A percentile compares a stretch with the other conserved stretches of the same genome.
phyloP scores from a whole-genome alignment of 2,329 filamentous ascomycete genomes.

The Didymellaceae sp. region DNA sequence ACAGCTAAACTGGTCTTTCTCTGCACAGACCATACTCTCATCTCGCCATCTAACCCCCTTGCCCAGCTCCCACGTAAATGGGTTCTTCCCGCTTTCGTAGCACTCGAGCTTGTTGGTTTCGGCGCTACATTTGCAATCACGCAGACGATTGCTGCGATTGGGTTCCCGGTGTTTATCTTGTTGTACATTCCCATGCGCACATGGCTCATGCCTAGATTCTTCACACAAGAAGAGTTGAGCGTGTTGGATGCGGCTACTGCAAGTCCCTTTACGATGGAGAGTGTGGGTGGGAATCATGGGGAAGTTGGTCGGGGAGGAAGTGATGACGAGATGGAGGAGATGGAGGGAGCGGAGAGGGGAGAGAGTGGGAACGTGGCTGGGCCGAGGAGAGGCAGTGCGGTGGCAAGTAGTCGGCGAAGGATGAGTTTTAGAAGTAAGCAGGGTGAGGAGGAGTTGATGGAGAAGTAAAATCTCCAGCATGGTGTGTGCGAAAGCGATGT shows the following conservation, averaged over 20 bases:
- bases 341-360: constrained; percentile 39
- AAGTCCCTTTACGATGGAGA: constrained; percentile 60
- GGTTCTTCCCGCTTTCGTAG: constrained; percentile 59
- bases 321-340: constrained; percentile 23
- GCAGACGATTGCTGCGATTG: constrained; percentile 66
- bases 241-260: constrained; percentile 63
- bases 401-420: background rate
- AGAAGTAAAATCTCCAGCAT: background rate
- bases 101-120: constrained; percentile 60
- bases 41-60: constrained; percentile 57
- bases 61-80: constrained; percentile 51
- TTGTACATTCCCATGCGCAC: constrained; percentile 62
- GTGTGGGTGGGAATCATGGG: constrained; percentile 57
- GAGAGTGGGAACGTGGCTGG: constrained; percentile 18
- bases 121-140: constrained; percentile 63
- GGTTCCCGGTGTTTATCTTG: constrained; percentile 65
- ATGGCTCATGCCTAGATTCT: constrained; percentile 58
- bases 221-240: constrained; percentile 56
- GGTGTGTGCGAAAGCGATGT: too few species aligned
- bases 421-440: background rate
- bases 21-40: constrained; percentile 55
- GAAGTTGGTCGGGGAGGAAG: constrained; percentile 19
- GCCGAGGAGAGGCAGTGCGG: background rate
- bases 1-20: constrained; percentile 60
- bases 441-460: background rate